These are phyloP conservation scores for Carnegiea gigantea DNA, from an alignment of 179 eudicot genomes.

Conservation along the genomic window DNA sequence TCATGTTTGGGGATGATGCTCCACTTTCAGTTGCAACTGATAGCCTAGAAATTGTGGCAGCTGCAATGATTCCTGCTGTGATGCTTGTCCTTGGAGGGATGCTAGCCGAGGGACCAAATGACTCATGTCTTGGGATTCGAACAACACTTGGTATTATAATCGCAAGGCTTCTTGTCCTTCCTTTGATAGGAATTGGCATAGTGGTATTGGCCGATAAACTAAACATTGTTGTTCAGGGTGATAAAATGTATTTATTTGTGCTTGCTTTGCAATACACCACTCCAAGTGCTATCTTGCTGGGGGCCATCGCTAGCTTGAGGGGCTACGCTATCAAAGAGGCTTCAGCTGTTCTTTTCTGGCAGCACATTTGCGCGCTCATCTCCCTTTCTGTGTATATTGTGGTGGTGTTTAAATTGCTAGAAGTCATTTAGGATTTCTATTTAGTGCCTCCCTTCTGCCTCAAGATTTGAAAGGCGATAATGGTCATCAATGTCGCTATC, in stretches of 20 bases:
- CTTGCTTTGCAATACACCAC: slow-evolving; percentile 76
- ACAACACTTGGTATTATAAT: slow-evolving; percentile 67
- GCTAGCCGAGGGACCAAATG: slow-evolving; percentile 83
- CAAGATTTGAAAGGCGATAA: neutral
- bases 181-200: slow-evolving; percentile 72
- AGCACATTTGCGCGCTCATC: slow-evolving; percentile 63
- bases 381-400: slow-evolving; percentile 65
- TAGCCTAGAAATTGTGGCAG: slow-evolving; percentile 77
- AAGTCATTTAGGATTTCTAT: slow-evolving; percentile 15
- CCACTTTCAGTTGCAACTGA: slow-evolving; percentile 59
- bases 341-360: slow-evolving; percentile 87
- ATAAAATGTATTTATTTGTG: slow-evolving; percentile 72
- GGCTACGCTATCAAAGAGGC: slow-evolving; percentile 88
- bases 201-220: slow-evolving; percentile 53
- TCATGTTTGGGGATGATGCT: slow-evolving; percentile 63
- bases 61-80: slow-evolving; percentile 81
- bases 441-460: neutral
- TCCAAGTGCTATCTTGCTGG: slow-evolving; percentile 85
- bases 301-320: slow-evolving; percentile 89
- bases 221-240: slow-evolving; percentile 50
- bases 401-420: slow-evolving; percentile 53
- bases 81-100: slow-evolving; percentile 91
- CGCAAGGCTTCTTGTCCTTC: slow-evolving; percentile 70
- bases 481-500: neutral
- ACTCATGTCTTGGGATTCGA: slow-evolving; percentile 62